phyloP scores from a whole-genome alignment of 176 grass and related monocot genomes.

The Pontederia crassipes region DNA sequence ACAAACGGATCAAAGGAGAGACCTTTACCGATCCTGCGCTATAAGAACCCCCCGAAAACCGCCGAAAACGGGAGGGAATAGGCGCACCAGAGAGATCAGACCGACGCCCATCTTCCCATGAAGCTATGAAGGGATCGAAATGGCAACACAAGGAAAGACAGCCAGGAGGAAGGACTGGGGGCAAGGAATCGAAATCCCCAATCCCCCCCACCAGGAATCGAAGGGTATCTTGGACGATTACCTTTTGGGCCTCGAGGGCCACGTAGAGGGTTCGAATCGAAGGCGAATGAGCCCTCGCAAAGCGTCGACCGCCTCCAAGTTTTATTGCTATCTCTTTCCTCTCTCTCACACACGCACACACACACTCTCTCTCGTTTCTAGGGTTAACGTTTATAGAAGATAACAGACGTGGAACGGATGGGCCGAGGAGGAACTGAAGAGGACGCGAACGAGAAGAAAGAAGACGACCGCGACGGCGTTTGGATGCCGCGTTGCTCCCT shows the following conservation, averaged over 20 bases:
- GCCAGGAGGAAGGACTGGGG: too few relatives aligned
- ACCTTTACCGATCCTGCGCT: not conserved
- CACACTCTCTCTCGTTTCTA: too few relatives aligned
- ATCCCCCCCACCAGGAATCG: not conserved
- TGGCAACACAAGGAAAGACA: too few relatives aligned
- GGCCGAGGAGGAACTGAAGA: too few relatives aligned
- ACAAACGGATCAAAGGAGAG: not conserved
- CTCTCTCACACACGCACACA: too few relatives aligned
- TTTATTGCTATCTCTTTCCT: too few relatives aligned
- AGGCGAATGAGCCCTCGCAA: not conserved
- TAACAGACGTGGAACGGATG: too few relatives aligned
- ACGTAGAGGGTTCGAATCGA: not conserved
- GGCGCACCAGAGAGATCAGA: not conserved
- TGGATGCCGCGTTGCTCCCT: too few relatives aligned
- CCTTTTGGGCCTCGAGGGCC: not conserved
- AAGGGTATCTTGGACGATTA: constrained; percentile 1
- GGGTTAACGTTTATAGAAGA: too few relatives aligned
- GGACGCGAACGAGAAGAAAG: too few relatives aligned
- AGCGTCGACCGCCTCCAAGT: not conserved
- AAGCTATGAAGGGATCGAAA: not conserved
- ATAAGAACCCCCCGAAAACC: constrained; percentile 2
- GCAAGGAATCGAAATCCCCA: too few relatives aligned
- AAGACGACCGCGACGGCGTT: too few relatives aligned
- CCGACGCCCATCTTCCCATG: constrained; percentile 1
- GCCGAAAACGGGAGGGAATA: constrained; percentile 12